Base-by-base conservation (phyloP, 306 rosid genomes). In the Citrullus amarus region DNA sequence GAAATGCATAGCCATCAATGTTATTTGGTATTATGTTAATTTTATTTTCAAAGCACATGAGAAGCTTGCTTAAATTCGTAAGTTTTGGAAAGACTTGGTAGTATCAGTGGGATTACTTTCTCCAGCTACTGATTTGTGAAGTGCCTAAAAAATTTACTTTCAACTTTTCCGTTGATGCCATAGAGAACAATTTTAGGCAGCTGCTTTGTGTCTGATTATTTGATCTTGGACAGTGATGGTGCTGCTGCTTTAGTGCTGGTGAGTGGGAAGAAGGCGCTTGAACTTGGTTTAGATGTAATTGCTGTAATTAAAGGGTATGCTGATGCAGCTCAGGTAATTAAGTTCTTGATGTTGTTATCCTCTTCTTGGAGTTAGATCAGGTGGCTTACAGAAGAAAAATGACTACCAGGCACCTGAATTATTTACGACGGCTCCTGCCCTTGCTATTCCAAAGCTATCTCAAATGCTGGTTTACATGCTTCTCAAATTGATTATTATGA, bases 181-280 rank as follows among this genome's bases (percentile, higher is more conserved):
- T 6, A 22, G 58, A 14, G 58, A 28, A 48, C 20, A 70, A 0
- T 46, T 70, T 22, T 44, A 22, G 59, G 59, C 22, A 53, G 57
- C 76, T 70, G 57, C 39, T 13, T 44, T 72, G n/a, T 28, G 15
- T 50, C 13, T 72, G 43, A 48, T 82, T 60, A 25, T 84, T 44
- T 85, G 83, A 80, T 79, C 55, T 78, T 82, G 87, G 69, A 72
- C 78, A 94, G 97, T 81, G 94, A 94, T 71, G 98, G 98, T 54
- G 98, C 98, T 60, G 97, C 98, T 80, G 97, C 97, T 25, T 82
- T 94, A 78, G 97, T 94, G 76, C 83, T 94, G 78, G 93, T 94
- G 86, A 94, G 97, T 65, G 98, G 93, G 81, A 84, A 84, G 88
- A 94, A 90, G 83, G 98, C 89, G 53, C 88, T 77, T 72, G 84